Conservation (phyloP, 139 green algal species). For the Coccomyxa sp. region DNA sequence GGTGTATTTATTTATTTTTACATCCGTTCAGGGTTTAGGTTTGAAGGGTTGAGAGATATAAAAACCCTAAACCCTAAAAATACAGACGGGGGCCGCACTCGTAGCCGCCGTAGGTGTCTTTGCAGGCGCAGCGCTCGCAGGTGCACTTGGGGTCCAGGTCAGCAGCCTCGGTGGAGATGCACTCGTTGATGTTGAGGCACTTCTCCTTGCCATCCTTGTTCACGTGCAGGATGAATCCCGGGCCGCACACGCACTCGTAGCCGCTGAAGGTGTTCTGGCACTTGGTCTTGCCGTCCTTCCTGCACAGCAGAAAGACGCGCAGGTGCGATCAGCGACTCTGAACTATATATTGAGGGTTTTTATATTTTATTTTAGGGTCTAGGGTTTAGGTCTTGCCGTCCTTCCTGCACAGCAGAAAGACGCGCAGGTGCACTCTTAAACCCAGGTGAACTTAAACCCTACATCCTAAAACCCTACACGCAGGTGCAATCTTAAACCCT, state of each 20-base stretch:
- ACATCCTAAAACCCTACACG: no score
- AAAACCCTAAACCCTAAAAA: constrained; percentile 3
- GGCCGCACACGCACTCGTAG: constrained; percentile 73
- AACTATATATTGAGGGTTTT: no score
- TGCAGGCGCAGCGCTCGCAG: constrained; percentile 71
- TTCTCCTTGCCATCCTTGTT: constrained; percentile 30
- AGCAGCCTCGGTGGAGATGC: constrained; percentile 26
- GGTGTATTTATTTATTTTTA: no score
- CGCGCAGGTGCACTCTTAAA: constrained; percentile 3
- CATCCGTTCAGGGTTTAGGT: no score
- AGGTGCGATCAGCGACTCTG: neutral
- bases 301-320: constrained; percentile 10
- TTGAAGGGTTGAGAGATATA: no score
- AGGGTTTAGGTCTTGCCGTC: constrained; percentile 60
- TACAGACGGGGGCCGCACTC: constrained; percentile 32
- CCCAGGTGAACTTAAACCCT: neutral
- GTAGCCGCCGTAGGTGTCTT: constrained; percentile 68
- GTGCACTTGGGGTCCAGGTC: constrained; percentile 48
- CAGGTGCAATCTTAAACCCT: no score
- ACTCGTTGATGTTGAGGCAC: constrained; percentile 81
- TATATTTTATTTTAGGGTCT: constrained; percentile 51
- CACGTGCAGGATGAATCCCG: constrained; percentile 41
- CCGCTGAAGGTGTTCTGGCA: constrained; percentile 77
- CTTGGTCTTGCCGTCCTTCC: constrained; percentile 48
- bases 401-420: constrained; percentile 15